Conservation (phyloP, 208 protist species). For the Trypanosoma theileri region DNA sequence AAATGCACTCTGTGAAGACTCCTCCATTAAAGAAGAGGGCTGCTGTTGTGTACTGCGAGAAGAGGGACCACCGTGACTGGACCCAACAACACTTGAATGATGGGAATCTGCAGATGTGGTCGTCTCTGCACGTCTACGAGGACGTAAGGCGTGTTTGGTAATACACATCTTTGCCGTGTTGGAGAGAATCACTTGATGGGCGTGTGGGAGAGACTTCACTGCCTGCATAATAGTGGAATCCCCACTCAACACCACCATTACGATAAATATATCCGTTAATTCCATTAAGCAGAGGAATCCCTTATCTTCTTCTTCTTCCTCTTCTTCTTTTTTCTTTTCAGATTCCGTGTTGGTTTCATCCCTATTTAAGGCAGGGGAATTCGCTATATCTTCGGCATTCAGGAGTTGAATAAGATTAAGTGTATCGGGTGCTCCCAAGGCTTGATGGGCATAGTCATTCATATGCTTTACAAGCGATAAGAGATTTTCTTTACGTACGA, state of each 20-base stretch:
- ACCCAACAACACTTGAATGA: neutral
- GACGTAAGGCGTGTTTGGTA: conserved; percentile 38
- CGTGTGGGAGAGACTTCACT: conserved; percentile 44
- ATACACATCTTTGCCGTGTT: conserved; percentile 54
- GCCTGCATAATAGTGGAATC: conserved; percentile 29
- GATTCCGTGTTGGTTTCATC: neutral
- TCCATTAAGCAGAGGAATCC: conserved; percentile 16
- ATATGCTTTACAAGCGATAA: conserved; percentile 40
- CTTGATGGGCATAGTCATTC: conserved; percentile 41
- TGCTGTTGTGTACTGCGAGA: neutral
- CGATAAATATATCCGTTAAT: conserved; percentile 45
- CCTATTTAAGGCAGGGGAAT: neutral
- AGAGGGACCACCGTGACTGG: neutral
- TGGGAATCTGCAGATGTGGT: conserved; percentile 7
- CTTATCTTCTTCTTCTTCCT: conserved; percentile 3
- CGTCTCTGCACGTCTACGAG: conserved; percentile 19
- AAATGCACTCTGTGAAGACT: conserved; percentile 40
- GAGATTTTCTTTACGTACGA: conserved; percentile 46
- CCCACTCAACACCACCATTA: conserved; percentile 63
- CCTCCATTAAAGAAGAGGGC: conserved; percentile 24
- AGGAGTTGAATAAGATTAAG: conserved; percentile 37
- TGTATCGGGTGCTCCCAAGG: conserved; percentile 28
- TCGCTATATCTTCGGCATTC: conserved; percentile 15
- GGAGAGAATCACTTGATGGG: conserved; percentile 59
- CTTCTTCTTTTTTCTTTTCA: neutral